These are phyloP conservation scores for Ceratobasidium sp. DNA, from an alignment of 1,284 basidiomycete species.

Conservation along the genomic window DNA sequence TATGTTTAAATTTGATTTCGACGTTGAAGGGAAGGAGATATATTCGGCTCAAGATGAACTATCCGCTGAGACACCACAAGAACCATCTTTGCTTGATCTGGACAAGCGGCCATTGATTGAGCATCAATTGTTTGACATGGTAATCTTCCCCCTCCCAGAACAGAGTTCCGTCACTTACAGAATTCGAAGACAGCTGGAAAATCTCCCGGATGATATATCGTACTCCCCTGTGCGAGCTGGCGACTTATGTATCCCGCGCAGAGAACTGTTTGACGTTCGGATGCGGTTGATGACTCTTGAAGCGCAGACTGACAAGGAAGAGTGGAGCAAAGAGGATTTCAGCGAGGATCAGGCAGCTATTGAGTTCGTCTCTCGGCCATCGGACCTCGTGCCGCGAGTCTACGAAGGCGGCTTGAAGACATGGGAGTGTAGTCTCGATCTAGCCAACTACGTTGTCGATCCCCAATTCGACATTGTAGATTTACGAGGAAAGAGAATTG, in stretches of 20 bases:
- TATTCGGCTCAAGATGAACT: not conserved
- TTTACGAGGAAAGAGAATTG: slow-evolving; percentile 64
- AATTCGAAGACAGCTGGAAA: slow-evolving; percentile 52
- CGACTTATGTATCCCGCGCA: slow-evolving; percentile 70
- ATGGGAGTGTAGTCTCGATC: slow-evolving; percentile 96
- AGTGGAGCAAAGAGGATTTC: slow-evolving; percentile 33
- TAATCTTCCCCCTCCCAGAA: not conserved
- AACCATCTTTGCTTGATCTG: not conserved
- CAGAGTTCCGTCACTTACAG: not conserved
- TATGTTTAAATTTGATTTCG: slow-evolving; percentile 64
- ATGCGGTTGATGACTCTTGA: slow-evolving; percentile 83
- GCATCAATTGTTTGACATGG: slow-evolving; percentile 9
- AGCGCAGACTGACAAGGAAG: slow-evolving; percentile 30
- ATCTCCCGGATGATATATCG: slow-evolving; percentile 57
- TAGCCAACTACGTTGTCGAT: slow-evolving; percentile 69
- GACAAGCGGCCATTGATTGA: slow-evolving; percentile 10
- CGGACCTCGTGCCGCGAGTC: slow-evolving; percentile 91
- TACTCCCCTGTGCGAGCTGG: slow-evolving; percentile 53
- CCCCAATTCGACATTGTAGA: slow-evolving; percentile 49
- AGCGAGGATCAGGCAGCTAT: slow-evolving; percentile 46
- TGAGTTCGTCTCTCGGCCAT: slow-evolving; percentile 81
- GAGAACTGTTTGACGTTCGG: slow-evolving; percentile 94
- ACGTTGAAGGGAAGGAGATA: slow-evolving; percentile 53
- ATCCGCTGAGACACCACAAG: not conserved
- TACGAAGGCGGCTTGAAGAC: slow-evolving; percentile 98